A percentile compares a stretch with the other conserved stretches of the same genome.
Conservation (phyloP, 441 rosid genomes). For the Bocquillonia castaneifolia region DNA sequence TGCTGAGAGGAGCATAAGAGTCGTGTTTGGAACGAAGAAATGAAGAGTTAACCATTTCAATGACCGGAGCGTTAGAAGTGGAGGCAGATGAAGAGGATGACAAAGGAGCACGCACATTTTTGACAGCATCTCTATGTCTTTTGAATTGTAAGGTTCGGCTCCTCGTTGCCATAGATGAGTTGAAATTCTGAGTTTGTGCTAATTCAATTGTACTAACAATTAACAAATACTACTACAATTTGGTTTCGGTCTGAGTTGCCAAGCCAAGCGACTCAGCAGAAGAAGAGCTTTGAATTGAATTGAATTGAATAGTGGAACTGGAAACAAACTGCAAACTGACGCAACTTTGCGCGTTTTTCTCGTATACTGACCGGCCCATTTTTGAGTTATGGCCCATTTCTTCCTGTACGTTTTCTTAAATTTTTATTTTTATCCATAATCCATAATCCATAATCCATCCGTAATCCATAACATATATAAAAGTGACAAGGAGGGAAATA, state of each 20-base stretch:
- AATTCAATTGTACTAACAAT: no score
- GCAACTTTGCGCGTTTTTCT: slow-evolving; percentile 2
- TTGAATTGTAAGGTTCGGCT: slow-evolving; percentile 51
- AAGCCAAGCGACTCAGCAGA: neutral
- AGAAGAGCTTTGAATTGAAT: neutral
- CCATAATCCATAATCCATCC: no score
- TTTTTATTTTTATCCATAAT: no score
- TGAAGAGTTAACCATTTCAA: slow-evolving; percentile 71
- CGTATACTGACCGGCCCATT: no score
- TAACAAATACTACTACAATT: no score
- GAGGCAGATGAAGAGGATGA: slow-evolving; percentile 26
- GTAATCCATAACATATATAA: no score
- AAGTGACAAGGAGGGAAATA: no score
- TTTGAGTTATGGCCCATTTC: neutral
- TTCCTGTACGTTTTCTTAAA: neutral
- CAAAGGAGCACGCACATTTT: slow-evolving; percentile 57
- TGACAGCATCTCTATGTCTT: slow-evolving; percentile 67
- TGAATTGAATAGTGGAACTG: neutral
- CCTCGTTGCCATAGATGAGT: slow-evolving; percentile 53
- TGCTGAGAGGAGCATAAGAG: slow-evolving; percentile 61
- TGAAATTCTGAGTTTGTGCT: neutral
- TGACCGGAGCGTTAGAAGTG: slow-evolving; percentile 46
- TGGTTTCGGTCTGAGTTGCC: no score
- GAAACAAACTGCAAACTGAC: neutral
- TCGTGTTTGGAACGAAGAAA: slow-evolving; percentile 56